phyloP scores from a whole-genome alignment of 2,329 filamentous ascomycete species.

The Fusarium nygamai region DNA sequence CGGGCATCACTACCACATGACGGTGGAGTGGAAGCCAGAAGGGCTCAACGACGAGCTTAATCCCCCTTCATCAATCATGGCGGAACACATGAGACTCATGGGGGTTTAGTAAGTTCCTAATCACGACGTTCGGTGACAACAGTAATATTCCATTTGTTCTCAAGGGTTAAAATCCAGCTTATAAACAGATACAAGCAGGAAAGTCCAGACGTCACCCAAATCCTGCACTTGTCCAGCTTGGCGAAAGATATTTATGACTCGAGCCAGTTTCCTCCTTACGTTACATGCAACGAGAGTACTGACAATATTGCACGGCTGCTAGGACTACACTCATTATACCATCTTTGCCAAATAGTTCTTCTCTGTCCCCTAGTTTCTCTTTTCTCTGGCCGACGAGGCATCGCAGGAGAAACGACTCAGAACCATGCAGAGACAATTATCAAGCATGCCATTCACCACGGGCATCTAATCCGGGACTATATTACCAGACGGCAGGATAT shows the following conservation, averaged over 20 bases:
- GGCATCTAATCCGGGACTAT: background rate
- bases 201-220: background rate
- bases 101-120: background rate
- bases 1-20: background rate
- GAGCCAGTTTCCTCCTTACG: background rate
- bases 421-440: background rate
- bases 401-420: background rate
- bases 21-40: background rate
- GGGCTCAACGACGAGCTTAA: accelerated
- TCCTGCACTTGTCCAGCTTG: background rate
- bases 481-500: background rate
- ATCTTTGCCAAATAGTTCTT: background rate
- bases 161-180: background rate
- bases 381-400: background rate
- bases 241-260: background rate
- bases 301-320: background rate
- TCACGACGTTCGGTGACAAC: accelerated
- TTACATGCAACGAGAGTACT: background rate
- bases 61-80: background rate
- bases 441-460: background rate
- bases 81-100: background rate
- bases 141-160: background rate
- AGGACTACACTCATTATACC: background rate
- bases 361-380: background rate
- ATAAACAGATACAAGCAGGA: background rate